Evolutionary conservation across 2,329 filamentous ascomycete genomes (phyloP).

Genomic region (Herpotrichia juniperi): DNA sequence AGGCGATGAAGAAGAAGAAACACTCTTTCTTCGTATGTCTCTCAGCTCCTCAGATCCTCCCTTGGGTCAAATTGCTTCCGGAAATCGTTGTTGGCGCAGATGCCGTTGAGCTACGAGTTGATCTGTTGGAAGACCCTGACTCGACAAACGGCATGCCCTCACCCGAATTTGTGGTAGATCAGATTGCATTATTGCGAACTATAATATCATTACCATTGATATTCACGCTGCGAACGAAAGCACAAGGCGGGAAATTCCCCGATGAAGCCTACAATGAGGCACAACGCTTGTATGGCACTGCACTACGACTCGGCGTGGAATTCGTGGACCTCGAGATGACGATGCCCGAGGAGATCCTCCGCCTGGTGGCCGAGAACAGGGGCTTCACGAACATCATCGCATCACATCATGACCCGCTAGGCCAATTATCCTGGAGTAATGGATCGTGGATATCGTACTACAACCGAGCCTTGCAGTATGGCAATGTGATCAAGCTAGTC

Average conservation of each 20-base stretch:
- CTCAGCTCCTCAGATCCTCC: slow-evolving; percentile 76
- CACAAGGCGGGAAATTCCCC: slow-evolving; percentile 87
- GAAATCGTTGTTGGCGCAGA: slow-evolving; percentile 83
- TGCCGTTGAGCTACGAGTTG: slow-evolving; percentile 92
- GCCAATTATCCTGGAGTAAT: slow-evolving; percentile 83
- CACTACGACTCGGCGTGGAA: slow-evolving; percentile 83
- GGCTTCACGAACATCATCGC: slow-evolving; percentile 85
- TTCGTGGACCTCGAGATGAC: slow-evolving; percentile 94
- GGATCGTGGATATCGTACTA: slow-evolving; percentile 92
- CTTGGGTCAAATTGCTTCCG: slow-evolving; percentile 69
- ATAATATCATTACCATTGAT: slow-evolving; percentile 79
- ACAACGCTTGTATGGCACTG: slow-evolving; percentile 75
- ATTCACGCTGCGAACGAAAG: slow-evolving; percentile 85
- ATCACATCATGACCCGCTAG: slow-evolving; percentile 89
- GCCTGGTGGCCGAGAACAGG: slow-evolving; percentile 70
- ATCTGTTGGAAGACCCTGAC: slow-evolving; percentile 78
- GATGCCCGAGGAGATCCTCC: slow-evolving; percentile 77
- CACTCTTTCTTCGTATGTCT: slow-evolving; percentile 93
- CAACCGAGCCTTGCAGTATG: slow-evolving; percentile 87
- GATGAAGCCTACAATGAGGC: slow-evolving; percentile 76
- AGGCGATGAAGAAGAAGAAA: slow-evolving; percentile 65
- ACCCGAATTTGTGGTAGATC: slow-evolving; percentile 78
- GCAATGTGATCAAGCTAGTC: slow-evolving; percentile 93
- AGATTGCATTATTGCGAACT: slow-evolving; percentile 79
- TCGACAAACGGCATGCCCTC: slow-evolving; percentile 63